Evolutionary conservation across 768 basidiomycete species (phyloP).

Genomic region (Lepiota venenata): DNA sequence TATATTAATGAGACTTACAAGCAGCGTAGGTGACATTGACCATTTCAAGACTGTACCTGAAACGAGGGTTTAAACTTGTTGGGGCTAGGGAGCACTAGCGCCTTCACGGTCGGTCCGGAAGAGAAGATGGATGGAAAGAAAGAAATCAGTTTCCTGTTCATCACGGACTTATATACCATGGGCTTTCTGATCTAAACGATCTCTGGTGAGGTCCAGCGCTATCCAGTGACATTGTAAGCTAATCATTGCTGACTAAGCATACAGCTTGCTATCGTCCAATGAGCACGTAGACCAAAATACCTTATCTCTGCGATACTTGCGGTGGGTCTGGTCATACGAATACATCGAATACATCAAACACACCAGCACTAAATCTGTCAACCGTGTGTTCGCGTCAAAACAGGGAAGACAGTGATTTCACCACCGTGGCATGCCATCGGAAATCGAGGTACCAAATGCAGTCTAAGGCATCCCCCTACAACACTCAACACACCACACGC

Average conservation of each 20-base stretch:
- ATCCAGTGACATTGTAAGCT: neutral
- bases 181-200: neutral
- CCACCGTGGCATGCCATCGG: too few relatives aligned
- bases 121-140: neutral
- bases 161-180: neutral
- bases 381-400: too few relatives aligned
- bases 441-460: too few relatives aligned
- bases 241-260: slow-evolving; percentile 5
- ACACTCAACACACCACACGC: too few relatives aligned
- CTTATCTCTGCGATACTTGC: neutral
- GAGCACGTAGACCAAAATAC: neutral
- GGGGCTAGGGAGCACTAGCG: neutral
- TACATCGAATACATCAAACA: too few relatives aligned
- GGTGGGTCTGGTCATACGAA: too few relatives aligned
- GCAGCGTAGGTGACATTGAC: slow-evolving; percentile 28
- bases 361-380: too few relatives aligned
- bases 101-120: neutral
- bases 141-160: neutral
- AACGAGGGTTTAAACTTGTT: slow-evolving; percentile 4
- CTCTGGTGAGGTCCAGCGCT: too few relatives aligned
- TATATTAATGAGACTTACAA: slow-evolving; percentile 19
- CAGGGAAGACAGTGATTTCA: too few relatives aligned
- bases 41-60: slow-evolving; percentile 20
- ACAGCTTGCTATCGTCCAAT: slow-evolving; percentile 15
- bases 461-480: too few relatives aligned